Conservation (phyloP, 106 monocot species). For the Phalaenopsis equestris region DNA sequence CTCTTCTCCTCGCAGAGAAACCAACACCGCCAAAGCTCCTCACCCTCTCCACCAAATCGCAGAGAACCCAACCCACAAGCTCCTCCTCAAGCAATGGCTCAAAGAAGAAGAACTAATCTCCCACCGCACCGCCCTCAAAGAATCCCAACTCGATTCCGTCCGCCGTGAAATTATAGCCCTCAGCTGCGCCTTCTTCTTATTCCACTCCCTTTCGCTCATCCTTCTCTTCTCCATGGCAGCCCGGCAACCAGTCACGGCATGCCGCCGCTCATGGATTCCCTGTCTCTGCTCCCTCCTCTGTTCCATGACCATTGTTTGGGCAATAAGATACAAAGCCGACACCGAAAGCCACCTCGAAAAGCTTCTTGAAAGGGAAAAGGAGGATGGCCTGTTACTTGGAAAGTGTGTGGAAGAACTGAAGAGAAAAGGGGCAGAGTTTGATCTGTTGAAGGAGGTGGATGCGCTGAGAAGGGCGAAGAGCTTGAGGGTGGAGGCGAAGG, state of each 20-base stretch:
- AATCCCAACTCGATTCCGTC: slow-evolving; percentile 46
- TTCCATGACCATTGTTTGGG: slow-evolving; percentile 66
- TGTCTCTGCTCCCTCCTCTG: slow-evolving; percentile 38
- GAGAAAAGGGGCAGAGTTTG: slow-evolving; percentile 77
- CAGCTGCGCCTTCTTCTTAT: slow-evolving; percentile 67
- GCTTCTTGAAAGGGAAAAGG: slow-evolving; percentile 69
- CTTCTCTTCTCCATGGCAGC: slow-evolving; percentile 48
- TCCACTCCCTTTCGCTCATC: slow-evolving; percentile 64
- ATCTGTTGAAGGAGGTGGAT: slow-evolving; percentile 83
- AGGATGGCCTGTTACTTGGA: slow-evolving; percentile 49
- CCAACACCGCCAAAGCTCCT: neutral
- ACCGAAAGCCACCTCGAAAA: slow-evolving; percentile 35
- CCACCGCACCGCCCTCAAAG: slow-evolving; percentile 53
- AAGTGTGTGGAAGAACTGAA: slow-evolving; percentile 78
- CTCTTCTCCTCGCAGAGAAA: neutral
- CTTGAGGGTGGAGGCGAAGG: slow-evolving; percentile 46
- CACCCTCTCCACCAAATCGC: slow-evolving; percentile 94
- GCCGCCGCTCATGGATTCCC: slow-evolving; percentile 76
- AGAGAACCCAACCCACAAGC: slow-evolving; percentile 70
- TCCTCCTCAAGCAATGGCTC: slow-evolving; percentile 91
- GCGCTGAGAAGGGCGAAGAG: slow-evolving; percentile 83
- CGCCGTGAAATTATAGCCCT: slow-evolving; percentile 59
- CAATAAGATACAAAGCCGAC: slow-evolving; percentile 66
- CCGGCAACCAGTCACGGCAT: slow-evolving; percentile 10
- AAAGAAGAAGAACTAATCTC: slow-evolving; percentile 66